These are phyloP conservation scores for Kwoniella sp. DNA, from an alignment of 768 basidiomycete species.

Conservation along the genomic window DNA sequence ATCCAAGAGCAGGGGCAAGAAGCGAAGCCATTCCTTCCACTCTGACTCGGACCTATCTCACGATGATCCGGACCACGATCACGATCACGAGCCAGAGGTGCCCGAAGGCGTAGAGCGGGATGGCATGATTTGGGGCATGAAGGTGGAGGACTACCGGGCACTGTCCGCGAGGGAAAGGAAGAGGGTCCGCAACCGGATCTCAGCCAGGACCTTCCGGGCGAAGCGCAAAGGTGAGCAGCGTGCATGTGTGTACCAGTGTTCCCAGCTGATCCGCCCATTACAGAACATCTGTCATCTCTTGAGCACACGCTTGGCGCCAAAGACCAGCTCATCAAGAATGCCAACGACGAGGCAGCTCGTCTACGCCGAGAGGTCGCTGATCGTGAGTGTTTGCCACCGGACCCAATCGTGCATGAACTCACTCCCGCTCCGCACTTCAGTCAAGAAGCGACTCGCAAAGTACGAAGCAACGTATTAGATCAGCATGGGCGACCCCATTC, in stretches of 20 bases:
- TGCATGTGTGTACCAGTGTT: neutral
- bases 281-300: constrained; percentile 39
- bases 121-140: constrained; percentile 51
- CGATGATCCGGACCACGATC: constrained; percentile 14
- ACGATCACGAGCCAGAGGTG: constrained; percentile 37
- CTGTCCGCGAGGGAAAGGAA: constrained; percentile 46
- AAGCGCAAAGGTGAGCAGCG: constrained; percentile 46
- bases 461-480: too few species aligned
- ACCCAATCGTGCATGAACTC: neutral
- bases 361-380: constrained; percentile 32
- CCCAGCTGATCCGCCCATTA: neutral
- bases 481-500: too few species aligned
- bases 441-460: constrained; percentile 12
- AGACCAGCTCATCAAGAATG: constrained; percentile 33
- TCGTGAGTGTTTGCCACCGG: constrained; percentile 15
- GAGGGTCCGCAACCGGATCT: constrained; percentile 47
- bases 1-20: constrained; percentile 3
- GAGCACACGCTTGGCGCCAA: constrained; percentile 30
- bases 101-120: constrained; percentile 46
- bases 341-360: constrained; percentile 32
- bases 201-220: constrained; percentile 47
- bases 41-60: constrained; percentile 14
- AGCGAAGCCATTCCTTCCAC: constrained; percentile 11
- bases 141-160: constrained; percentile 43
- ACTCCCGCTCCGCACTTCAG: neutral